phyloP scores from a whole-genome alignment of 2,329 filamentous ascomycete genomes.

The Stagonosporopsis vannaccii region DNA sequence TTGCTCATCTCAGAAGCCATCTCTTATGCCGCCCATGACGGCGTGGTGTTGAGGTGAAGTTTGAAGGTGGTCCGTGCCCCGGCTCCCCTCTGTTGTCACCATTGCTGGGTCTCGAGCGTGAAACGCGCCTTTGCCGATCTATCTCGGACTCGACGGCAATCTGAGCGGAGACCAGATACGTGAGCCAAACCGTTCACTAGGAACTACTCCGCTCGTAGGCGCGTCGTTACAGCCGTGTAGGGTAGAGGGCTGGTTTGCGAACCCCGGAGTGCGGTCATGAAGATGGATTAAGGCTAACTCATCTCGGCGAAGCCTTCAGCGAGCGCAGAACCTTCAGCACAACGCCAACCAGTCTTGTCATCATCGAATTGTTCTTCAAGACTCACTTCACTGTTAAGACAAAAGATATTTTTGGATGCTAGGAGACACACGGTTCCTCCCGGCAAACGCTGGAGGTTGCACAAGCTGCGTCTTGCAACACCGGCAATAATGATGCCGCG shows the following conservation, averaged over 20 bases:
- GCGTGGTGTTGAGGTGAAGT: slow-evolving; percentile 15
- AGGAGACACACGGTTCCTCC: not conserved
- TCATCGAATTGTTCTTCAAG: slow-evolving; percentile 2
- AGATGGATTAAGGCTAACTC: slow-evolving; percentile 1
- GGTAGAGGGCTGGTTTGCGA: not conserved
- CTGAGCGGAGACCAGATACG: slow-evolving; percentile 10
- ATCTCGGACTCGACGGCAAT: slow-evolving; percentile 27
- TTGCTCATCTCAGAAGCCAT: not conserved
- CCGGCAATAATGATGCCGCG: not conserved
- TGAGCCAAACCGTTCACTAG: slow-evolving; percentile 24
- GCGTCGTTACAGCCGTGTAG: not conserved
- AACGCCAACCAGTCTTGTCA: slow-evolving; percentile 7
- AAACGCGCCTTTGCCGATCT: slow-evolving; percentile 19
- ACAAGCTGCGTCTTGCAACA: slow-evolving; percentile 2
- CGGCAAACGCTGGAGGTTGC: slow-evolving; percentile 4
- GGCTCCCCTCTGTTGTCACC: slow-evolving; percentile 20
- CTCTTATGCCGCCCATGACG: slow-evolving; percentile 8
- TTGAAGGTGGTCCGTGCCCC: slow-evolving; percentile 12
- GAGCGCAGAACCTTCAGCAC: not conserved
- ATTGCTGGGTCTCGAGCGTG: slow-evolving; percentile 26
- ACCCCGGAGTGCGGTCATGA: not conserved
- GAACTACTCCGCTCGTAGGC: slow-evolving; percentile 25
- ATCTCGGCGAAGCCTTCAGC: not conserved
- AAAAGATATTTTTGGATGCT: slow-evolving; percentile 4
- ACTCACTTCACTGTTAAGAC: not conserved